Evolutionary conservation across 805 yeast genomes (phyloP), one percentile per base, ranked within the genome.

Genomic region (Kuraishia cidri): DNA sequence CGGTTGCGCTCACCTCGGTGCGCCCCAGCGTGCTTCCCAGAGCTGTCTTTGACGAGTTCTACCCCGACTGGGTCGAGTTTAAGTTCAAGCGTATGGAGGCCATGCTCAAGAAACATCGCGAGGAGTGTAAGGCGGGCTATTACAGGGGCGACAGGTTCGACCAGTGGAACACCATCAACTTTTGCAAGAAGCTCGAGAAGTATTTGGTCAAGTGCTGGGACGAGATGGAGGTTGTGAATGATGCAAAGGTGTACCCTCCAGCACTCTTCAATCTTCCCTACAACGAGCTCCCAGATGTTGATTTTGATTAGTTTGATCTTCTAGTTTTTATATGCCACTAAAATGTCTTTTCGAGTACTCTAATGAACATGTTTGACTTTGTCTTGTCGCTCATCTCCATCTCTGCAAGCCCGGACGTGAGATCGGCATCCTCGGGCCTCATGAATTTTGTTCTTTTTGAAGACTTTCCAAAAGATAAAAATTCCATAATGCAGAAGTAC

Each of bases 401-500:
- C 43, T 75, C 83, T 18, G 56, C 62, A 30, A 73, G 52, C 1
- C 79, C 83, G 3, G 69, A 54, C 10, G 56, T 45, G 25, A 79
- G 54, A 49, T 79, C 84, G 5, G 72, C 72, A 4, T 70, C 72
- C 26, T 44, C 44, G 4, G 72, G 64, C 4, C 57, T 50, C 35
- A 58, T 60, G 50, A 66, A 56, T 32, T 61, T 62, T n/a, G 75
- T 68, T 34, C 66, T 62, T 35, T 70, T 72, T 33, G 59, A 28
- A 4, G 75, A 31, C 44, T 78, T 78, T 70, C 81, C 75, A 24
- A 55, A 48, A 7, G 69, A 17, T 37, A 58, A 76, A 36, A 83
- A 82, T 8, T 84, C 66, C 78, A 81, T 78, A 37, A 85, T 60
- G 48, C 84, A 85, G 46, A 71, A 70, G 55, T 74, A 81, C 43